Evolutionary conservation across 371 early-diverging fungal genomes (phyloP), one percentile per base, ranked within the genome.

Genomic region (Rhizomucor pusillus): DNA sequence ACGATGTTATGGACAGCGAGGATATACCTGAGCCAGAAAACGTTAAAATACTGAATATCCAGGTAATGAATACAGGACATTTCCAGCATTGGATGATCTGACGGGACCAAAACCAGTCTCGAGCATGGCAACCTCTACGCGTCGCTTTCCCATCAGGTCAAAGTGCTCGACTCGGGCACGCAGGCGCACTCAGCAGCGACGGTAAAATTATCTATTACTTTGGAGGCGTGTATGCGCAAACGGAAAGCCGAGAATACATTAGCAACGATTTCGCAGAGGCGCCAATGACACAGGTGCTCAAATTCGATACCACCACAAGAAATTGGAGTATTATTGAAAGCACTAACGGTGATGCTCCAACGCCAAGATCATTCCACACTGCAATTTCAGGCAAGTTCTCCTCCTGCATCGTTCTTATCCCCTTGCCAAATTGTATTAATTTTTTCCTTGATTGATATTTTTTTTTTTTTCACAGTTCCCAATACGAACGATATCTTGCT

Each of bases 341-440:
- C 34, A 43, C 18, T 18, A 12, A 44, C 16, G 39, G 50, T 54
- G 37, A 48, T 2, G 43, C 44, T 11, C 60, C 60, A 14, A 44
- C 60, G 11, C 47, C 60, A 14, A 52, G 60, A 40, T 19, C 47
- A 12, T 55, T 60, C 18, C 60, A 60, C 24, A 60, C 60, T 13
- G 46, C 55, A 6, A 49, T 29, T 18, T 47, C 35, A 18, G 22
- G 60, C 54, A 54, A 23, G 54, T 46, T 19, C 22, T 23, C 16
- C 18, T 18, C 47, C 23, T 12, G 22, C 20, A 20, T 20, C 40
- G 19, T 39, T n/a, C n/a, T n/a, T 12, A 43, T 14, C 6, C 24
- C 24, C 5, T 53, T 14, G 9, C 9, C n/a, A n/a, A 44, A 34
- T 47, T 22, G 18, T 22, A 49, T 18, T 29, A 16, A 34, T 43